Base-by-base conservation (phyloP, 331 rosid species). In the Saraca asoca region DNA sequence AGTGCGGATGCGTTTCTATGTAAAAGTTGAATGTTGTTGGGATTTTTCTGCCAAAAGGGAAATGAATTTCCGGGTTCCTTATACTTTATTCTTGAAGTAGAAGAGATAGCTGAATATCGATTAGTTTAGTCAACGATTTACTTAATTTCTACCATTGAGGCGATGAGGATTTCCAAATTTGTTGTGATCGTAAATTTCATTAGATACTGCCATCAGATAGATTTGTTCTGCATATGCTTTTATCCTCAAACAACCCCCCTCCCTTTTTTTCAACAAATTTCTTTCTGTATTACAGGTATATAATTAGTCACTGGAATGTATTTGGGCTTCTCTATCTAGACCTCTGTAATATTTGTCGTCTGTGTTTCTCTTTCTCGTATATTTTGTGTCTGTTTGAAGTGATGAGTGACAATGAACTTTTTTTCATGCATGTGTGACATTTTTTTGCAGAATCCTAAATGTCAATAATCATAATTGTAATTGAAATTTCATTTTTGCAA, bases 401-500 rank as follows among this genome's bases (percentile, higher is more conserved):
- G 41, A 3, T 20, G 49, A n/a, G 15, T 38, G 17, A 49, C 43
- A 13, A 35, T 29, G 31, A 51, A 53, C 33, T 1, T 19, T 16
- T 37, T 69, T 12, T 12, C 31, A 20, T 45, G 43, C 41, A 37
- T 12, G 57, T 43, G 46, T 58, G 19, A 20, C 52, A 42, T 62
- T 42, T 43, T 12, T 37, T 35, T 46, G 12, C 33, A 62, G 16
- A 35, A 42, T 35, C 31, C 31, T 24, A 56, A n/a, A 13, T 59
- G 50, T 46, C 48, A 20, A 38, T 20, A 5, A 9, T 31, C 45
- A 7, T 24, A 9, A 50, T 43, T 19, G 59, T 24, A 9, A 50
- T 43, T 19, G 59, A 45, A 61, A 55, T 70, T 56, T 11, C 9
- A 33, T 13, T 51, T 66, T 19, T 42, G 31, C 75, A 51, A 31